These are phyloP conservation scores for Dillenia suffruticosa DNA, from an alignment of 164 flowering plant species.

Conservation along the genomic window DNA sequence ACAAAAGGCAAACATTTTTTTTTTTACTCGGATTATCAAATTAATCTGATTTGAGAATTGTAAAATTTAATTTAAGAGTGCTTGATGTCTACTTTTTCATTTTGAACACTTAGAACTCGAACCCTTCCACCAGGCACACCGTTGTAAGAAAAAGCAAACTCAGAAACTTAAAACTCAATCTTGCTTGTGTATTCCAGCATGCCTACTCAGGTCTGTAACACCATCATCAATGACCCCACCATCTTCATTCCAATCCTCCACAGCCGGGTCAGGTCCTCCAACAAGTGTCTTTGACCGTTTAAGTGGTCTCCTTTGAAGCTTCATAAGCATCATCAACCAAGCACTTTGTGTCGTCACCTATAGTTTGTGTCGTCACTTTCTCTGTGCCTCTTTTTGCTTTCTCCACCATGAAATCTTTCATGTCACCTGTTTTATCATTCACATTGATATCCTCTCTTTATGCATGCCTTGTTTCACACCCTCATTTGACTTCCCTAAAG, in stretches of 20 bases:
- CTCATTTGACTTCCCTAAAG: too few relatives aligned
- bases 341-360: slow-evolving; percentile 19
- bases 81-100: too few relatives aligned
- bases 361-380: slow-evolving; percentile 16
- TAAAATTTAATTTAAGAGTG: too few relatives aligned
- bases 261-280: not conserved
- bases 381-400: slow-evolving; percentile 12
- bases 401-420: slow-evolving; percentile 14
- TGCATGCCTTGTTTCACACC: not conserved
- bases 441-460: not conserved
- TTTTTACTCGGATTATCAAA: too few relatives aligned
- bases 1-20: too few relatives aligned
- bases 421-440: not conserved
- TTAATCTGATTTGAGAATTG: too few relatives aligned
- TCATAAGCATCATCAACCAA: slow-evolving; percentile 19
- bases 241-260: not conserved
- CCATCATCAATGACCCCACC: not conserved
- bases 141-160: too few relatives aligned
- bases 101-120: too few relatives aligned
- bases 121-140: too few relatives aligned
- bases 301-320: slow-evolving; percentile 16
- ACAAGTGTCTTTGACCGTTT: slow-evolving; percentile 10
- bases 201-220: not conserved
- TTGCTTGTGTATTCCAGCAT: too few relatives aligned
- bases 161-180: too few relatives aligned